Evolutionary conservation across 108 stramenopile genomes (phyloP).

Genomic region (Pseudonitzschia delicatissima): DNA sequence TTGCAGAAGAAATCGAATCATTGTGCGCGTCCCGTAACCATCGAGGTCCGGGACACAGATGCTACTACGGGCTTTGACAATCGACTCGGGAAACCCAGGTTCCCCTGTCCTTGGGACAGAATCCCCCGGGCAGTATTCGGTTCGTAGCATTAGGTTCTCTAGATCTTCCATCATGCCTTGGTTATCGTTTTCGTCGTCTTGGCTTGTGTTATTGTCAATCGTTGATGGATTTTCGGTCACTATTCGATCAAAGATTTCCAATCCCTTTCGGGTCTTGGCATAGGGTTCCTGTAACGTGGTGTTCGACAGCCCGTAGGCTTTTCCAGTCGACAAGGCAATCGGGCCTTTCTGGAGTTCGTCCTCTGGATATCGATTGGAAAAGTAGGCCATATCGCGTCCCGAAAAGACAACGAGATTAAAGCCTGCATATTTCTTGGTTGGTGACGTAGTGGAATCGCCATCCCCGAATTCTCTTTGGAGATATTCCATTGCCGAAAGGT

Average conservation of each 20-base stretch:
- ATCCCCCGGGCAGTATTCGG: background rate
- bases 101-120: background rate
- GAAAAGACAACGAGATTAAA: conserved; percentile 12
- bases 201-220: no score
- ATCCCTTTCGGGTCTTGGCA: background rate
- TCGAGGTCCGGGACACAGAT: background rate
- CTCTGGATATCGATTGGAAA: background rate
- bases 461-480: background rate
- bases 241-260: background rate
- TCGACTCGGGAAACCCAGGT: background rate
- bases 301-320: conserved; percentile 7
- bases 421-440: background rate
- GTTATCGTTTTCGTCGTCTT: background rate
- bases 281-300: background rate
- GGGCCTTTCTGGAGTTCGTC: background rate
- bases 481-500: conserved; percentile 3
- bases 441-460: no score
- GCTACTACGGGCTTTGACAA: background rate
- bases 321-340: background rate
- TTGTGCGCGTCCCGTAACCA: conserved; percentile 3
- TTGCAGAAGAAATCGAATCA: background rate
- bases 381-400: conserved; percentile 4
- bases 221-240: background rate
- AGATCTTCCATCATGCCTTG: background rate
- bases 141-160: background rate